Evolutionary conservation across 768 basidiomycete species (phyloP).

Genomic region (Rhizopogon sp.): DNA sequence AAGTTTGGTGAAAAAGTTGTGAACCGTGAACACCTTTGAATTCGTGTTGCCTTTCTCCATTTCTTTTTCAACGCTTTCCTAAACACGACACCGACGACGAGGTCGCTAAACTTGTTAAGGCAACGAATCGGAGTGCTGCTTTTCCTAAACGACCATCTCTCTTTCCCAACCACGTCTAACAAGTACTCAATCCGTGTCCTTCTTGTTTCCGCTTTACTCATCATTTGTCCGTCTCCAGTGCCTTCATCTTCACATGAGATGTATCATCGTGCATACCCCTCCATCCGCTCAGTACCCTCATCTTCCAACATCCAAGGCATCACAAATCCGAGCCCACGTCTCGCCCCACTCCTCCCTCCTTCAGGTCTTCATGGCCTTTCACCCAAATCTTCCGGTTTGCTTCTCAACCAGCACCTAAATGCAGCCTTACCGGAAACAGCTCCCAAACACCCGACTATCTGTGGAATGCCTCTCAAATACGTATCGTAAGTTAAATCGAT

Average conservation of each 20-base stretch:
- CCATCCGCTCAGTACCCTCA: constrained; percentile 50
- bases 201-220: constrained; percentile 9
- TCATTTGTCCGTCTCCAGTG: constrained; percentile 15
- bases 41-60: background rate
- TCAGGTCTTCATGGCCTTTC: constrained; percentile 36
- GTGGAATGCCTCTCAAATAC: constrained; percentile 74
- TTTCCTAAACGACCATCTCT: constrained; percentile 2
- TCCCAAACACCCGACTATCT: constrained; percentile 46
- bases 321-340: constrained; percentile 31
- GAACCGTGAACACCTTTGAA: constrained; percentile 5
- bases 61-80: background rate
- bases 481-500: constrained; percentile 53
- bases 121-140: constrained; percentile 5
- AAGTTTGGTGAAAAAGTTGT: constrained; percentile 1
- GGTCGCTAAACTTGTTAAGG: background rate
- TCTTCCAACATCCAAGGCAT: constrained; percentile 19
- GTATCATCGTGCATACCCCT: constrained; percentile 58
- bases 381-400: constrained; percentile 32
- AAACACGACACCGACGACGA: background rate
- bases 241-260: constrained; percentile 42
- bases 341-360: constrained; percentile 49
- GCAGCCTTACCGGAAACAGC: constrained; percentile 27
- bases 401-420: constrained; percentile 29
- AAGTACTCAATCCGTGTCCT: constrained; percentile 6
- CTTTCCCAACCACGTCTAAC: constrained; percentile 1